Evolutionary conservation across 352 stramenopile species (phyloP), one percentile per base, ranked within the genome.

Genomic region (Phytopythium aichiense): DNA sequence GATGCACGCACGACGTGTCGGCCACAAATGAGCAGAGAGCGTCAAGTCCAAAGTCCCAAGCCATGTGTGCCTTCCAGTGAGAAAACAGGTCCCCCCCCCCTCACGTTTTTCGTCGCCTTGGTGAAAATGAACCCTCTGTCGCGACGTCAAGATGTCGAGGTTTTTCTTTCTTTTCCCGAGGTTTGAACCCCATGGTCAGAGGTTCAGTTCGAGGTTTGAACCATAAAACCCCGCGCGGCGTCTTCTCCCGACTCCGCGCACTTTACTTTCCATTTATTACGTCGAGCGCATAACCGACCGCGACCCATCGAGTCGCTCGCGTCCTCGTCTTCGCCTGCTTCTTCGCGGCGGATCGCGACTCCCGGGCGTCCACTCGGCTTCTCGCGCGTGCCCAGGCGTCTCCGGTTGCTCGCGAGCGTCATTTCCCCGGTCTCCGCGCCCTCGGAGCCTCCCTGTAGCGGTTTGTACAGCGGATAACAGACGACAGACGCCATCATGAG

Each of bases 401-500:
- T 23, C 16, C n/a, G n/a, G 3, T 7, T 7, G 6, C 4, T 18
- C 13, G 3, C 18, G 40, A 22, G 40, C 15, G 40, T 48, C 7
- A 18, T 18, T 18, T 18, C 8, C 4, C 40, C 40, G 40, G 15
- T 23, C n/a, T 48, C 40, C 16, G 16, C 40, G 16, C 40, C 13
- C 18, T 48, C 40, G 7, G 7, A 18, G 40, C 40, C 18, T 48
- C 18, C 4, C 2, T n/a, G 18, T 11, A 48, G 40, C 40, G n/a
- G 40, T 25, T 48, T 46, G 20, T 43, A 37, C 33, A 43, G 13
- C 12, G 12, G 13, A 9, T n/a, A n/a, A 1, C 16, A 48, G 15
- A 8, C 40, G 40, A 11, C 45, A 0, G n/a, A 7, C 1, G 50
- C 7, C 31, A n/a, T 9, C 56, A 76, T 79, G 68, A 79, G 68